phyloP scores from a whole-genome alignment of 139 green algal genomes.

The Chlamydomonas sp. region DNA sequence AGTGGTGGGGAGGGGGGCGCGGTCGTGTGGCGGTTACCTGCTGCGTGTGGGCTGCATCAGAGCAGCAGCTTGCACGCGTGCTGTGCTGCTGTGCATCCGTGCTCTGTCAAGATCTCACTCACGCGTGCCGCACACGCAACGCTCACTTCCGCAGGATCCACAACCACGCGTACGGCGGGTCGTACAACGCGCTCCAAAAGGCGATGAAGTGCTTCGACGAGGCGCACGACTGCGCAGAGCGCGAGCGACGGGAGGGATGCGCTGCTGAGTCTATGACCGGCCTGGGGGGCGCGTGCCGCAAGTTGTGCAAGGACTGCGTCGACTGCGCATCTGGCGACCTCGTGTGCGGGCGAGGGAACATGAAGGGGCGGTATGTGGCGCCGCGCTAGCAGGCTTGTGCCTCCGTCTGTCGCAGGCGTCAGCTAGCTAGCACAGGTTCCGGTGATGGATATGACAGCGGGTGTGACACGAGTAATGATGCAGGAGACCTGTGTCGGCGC shows the following conservation, averaged over 20 bases:
- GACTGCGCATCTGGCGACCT: conserved; percentile 36
- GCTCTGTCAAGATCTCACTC: too few relatives aligned
- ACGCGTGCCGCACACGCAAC: too few relatives aligned
- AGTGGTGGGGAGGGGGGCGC: background rate
- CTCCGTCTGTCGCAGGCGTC: too few relatives aligned
- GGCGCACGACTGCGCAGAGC: conserved; percentile 11
- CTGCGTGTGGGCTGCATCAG: background rate
- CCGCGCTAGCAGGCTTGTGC: too few relatives aligned
- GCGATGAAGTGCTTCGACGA: conserved; percentile 3
- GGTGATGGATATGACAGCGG: too few relatives aligned
- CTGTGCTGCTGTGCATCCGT: background rate
- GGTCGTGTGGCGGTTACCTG: background rate
- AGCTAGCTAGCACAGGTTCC: too few relatives aligned
- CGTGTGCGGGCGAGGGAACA: conserved; percentile 26
- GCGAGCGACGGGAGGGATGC: conserved; percentile 17
- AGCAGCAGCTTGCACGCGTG: too few relatives aligned
- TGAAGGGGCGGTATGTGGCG: too few relatives aligned
- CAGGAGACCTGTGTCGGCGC: too few relatives aligned
- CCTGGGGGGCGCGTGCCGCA: conserved; percentile 29
- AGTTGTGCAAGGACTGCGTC: conserved; percentile 40
- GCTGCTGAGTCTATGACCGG: conserved; percentile 23
- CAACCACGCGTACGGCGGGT: background rate
- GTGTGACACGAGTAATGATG: too few relatives aligned
- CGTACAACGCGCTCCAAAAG: background rate
- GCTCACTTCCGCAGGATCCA: too few relatives aligned